These are phyloP conservation scores for Aspergillus sparsus DNA, from an alignment of 495 filamentous ascomycete genomes.

Conservation along the genomic window DNA sequence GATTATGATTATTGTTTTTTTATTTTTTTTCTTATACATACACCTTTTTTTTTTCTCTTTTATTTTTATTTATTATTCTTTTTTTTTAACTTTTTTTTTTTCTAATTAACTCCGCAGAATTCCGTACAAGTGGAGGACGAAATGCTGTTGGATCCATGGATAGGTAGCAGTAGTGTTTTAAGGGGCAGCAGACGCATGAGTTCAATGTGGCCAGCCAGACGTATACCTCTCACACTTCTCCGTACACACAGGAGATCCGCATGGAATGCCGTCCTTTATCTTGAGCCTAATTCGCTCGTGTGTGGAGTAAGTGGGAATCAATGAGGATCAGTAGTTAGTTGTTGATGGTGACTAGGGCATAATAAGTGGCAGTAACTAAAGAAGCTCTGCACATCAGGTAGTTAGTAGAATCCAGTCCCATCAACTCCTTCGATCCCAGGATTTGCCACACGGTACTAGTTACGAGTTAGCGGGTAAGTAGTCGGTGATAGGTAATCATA, in stretches of 20 bases:
- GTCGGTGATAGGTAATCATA: too few species aligned
- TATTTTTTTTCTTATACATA: too few species aligned
- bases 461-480: too few species aligned
- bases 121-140: neutral
- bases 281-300: constrained; percentile 9
- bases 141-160: too few species aligned
- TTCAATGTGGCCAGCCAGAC: neutral
- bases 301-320: constrained; percentile 12
- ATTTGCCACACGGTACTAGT: too few species aligned
- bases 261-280: neutral
- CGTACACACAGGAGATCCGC: constrained; percentile 14
- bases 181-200: neutral
- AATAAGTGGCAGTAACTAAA: neutral
- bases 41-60: neutral
- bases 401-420: constrained; percentile 9
- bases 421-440: too few species aligned
- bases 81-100: neutral
- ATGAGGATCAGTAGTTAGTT: neutral
- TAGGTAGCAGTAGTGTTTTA: neutral
- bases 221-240: neutral
- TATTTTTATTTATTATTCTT: neutral
- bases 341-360: too few species aligned
- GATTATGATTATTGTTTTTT: too few species aligned
- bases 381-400: constrained; percentile 2
- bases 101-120: neutral